phyloP scores from a whole-genome alignment of 345 rosid species.

The Dipteronia sinensis region DNA sequence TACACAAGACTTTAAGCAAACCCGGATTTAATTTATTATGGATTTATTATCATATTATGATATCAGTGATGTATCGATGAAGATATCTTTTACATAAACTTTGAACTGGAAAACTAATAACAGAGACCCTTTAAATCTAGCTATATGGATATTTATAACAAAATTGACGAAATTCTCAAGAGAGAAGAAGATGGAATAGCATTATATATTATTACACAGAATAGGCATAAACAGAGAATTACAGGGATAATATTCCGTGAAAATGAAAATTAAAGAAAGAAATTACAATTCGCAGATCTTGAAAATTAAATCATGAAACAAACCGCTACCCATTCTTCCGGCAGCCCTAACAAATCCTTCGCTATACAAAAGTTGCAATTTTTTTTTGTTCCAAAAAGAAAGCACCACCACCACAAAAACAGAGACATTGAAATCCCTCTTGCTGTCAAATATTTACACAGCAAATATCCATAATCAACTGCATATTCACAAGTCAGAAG shows the following conservation, averaged over 20 bases:
- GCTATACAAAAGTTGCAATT: conserved; percentile 23
- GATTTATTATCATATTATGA: no score
- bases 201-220: conserved; percentile 21
- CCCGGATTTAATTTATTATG: no score
- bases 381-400: not conserved
- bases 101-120: no score
- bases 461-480: conserved; percentile 16
- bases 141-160: no score
- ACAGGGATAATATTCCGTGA: conserved; percentile 4
- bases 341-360: conserved; percentile 32
- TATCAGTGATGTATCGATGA: no score
- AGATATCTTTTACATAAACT: no score
- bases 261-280: conserved; percentile 1
- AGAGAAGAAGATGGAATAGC: not conserved
- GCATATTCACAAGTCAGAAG: conserved; percentile 36
- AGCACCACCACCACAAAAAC: conserved; percentile 35
- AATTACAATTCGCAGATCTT: conserved; percentile 18
- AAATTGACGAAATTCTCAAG: no score
- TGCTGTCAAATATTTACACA: conserved; percentile 31
- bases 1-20: conserved; percentile 21
- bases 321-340: conserved; percentile 32
- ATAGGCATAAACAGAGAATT: not conserved
- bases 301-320: conserved; percentile 17
- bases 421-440: conserved; percentile 30
- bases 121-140: no score